phyloP scores from a whole-genome alignment of 805 yeast genomes.

The Yueomyces sp. region DNA sequence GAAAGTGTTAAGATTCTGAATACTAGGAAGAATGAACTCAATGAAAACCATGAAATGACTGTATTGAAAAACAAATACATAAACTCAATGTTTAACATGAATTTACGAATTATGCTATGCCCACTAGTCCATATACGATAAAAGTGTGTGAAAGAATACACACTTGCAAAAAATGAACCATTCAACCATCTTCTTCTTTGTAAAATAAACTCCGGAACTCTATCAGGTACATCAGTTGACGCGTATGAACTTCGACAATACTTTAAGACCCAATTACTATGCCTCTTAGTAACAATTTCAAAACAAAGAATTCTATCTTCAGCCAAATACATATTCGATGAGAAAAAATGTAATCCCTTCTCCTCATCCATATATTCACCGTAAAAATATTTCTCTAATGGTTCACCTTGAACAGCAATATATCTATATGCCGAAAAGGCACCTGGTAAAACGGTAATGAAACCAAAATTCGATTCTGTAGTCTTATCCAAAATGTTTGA shows the following conservation, averaged over 20 bases:
- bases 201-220: constrained; percentile 70
- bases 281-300: constrained; percentile 79
- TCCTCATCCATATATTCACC: constrained; percentile 74
- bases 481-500: constrained; percentile 93
- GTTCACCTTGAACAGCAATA: constrained; percentile 70
- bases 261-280: constrained; percentile 62
- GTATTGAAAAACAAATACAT: constrained; percentile 63
- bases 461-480: constrained; percentile 88
- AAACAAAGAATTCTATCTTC: constrained; percentile 93
- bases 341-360: constrained; percentile 65
- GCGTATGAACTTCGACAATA: constrained; percentile 85
- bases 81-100: constrained; percentile 65
- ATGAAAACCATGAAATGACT: constrained; percentile 81
- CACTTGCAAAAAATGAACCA: constrained; percentile 91
- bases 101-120: constrained; percentile 55
- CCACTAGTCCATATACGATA: constrained; percentile 65
- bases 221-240: constrained; percentile 90
- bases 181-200: constrained; percentile 96
- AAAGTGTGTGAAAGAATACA: constrained; percentile 72
- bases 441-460: constrained; percentile 89
- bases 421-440: constrained; percentile 93
- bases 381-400: constrained; percentile 78
- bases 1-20: constrained; percentile 78
- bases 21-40: constrained; percentile 81
- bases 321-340: constrained; percentile 92